Percentiles rank a stretch among this genome's conserved stretches.
Conservation (phyloP, 345 rosid genomes). For the Salix viminalis region DNA sequence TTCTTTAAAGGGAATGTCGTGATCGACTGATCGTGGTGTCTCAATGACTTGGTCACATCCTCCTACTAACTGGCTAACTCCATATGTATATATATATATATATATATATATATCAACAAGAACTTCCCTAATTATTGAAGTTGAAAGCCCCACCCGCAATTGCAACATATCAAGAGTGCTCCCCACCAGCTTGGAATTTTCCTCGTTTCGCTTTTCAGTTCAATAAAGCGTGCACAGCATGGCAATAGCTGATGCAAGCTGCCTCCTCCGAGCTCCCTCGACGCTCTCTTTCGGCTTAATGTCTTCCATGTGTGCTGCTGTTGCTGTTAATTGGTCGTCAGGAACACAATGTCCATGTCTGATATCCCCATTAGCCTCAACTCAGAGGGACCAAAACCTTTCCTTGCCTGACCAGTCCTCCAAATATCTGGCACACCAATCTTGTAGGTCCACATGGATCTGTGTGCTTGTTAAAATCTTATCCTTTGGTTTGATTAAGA, state of each 20-base stretch:
- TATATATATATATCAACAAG: no score
- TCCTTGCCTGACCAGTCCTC: neutral
- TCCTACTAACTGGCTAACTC: neutral
- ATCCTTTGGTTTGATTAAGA: slow-evolving; percentile 31
- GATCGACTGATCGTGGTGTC: slow-evolving; percentile 28
- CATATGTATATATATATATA: neutral
- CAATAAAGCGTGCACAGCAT: slow-evolving; percentile 5
- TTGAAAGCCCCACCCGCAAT: neutral
- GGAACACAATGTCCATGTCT: slow-evolving; percentile 1
- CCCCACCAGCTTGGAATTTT: slow-evolving; percentile 23
- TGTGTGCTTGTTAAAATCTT: slow-evolving; percentile 23
- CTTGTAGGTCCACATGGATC: slow-evolving; percentile 28
- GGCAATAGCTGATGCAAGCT: slow-evolving; percentile 7
- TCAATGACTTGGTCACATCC: slow-evolving; percentile 39
- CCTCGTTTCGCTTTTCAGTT: neutral
- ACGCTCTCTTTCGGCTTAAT: neutral
- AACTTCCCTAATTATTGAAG: neutral
- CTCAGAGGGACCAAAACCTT: neutral
- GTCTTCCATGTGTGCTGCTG: neutral
- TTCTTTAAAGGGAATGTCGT: slow-evolving; percentile 31
- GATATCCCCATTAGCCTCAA: slow-evolving; percentile 6
- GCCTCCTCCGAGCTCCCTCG: slow-evolving; percentile 8
- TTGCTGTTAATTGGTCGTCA: neutral
- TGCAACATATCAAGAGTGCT: slow-evolving; percentile 2
- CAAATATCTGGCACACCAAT: slow-evolving; percentile 21